Evolutionary conservation across 2,329 filamentous ascomycete species (phyloP), one percentile per base, ranked within the genome.

Genomic region (Stylonectria norvegica): DNA sequence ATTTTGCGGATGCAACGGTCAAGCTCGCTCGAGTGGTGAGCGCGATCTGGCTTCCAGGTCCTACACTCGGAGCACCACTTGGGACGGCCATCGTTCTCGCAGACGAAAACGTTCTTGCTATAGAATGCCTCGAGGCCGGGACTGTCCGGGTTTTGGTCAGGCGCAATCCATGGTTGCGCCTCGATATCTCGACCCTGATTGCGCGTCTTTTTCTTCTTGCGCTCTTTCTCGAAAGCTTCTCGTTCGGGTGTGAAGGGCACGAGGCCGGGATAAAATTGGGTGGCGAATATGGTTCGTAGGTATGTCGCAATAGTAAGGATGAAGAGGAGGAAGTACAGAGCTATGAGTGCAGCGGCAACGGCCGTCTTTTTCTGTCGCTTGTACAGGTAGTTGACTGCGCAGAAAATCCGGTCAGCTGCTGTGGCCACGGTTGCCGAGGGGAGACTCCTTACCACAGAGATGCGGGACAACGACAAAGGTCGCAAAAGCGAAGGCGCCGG

Each of bases 31-130:
- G 86, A 94, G 64, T 97, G 91, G 60, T 95, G 89, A 3, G 85
- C 78, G 4, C 91, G 78, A 57, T 96, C 91, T 0, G 86, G 82
- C 63, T 96, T 97, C 80, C 86, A 95, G 49, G 85, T 87, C 40
- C 78, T 78, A 61, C 91, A 98, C 37, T 79, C 77, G 4, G 82
- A 83, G 66, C 91, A 98, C 81, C 88, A 97, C 20, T 81, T 78
- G 0, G 91, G 91, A n/a, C 83, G 73, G 0, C 93, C 93, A 53
- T 93, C 86, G 10, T 73, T 70, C 55, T 94, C 85, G 64, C 88
- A 96, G 2, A 89, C 75, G 60, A 94, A 97, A 2, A 87, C 78
- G 52, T 95, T 83, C 59, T 85, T 87, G 48, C 76, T 83, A 58
- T 93, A 94, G 59, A 94, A 95, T 4, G 71, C 65, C 52, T 90